Conservation (phyloP, 2,329 filamentous ascomycete genomes). For the Aspergillus melleus region DNA sequence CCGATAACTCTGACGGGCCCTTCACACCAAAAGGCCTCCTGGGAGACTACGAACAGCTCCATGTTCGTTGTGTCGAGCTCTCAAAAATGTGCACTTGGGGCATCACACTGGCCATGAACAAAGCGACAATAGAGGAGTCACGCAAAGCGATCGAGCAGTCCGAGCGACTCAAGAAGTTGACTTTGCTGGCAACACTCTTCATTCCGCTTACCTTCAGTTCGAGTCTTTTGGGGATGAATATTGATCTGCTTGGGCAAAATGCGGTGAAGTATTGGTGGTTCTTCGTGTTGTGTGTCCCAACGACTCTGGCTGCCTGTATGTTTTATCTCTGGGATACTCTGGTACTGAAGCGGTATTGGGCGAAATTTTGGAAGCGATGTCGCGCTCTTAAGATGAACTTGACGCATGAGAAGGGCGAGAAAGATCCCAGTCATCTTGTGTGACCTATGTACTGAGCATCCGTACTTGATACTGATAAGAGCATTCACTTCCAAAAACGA, state of each 20-base stretch:
- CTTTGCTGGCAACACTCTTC: conserved; percentile 5
- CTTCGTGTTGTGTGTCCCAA: conserved; percentile 6
- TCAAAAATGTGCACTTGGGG: conserved; percentile 3
- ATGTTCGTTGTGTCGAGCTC: neutral
- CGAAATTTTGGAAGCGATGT: neutral
- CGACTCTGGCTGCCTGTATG: neutral
- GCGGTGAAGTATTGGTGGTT: conserved; percentile 7
- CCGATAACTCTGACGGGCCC: neutral
- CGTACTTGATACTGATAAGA: no score
- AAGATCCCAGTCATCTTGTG: neutral
- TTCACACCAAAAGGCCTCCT: neutral
- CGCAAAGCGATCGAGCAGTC: conserved; percentile 9
- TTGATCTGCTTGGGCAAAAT: conserved; percentile 6
- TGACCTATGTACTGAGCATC: neutral
- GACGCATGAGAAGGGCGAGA: neutral
- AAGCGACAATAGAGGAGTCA: conserved; percentile 6
- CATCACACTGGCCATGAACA: conserved; percentile 7
- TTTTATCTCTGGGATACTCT: conserved; percentile 1
- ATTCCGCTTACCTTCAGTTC: conserved; percentile 7
- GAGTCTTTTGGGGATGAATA: conserved; percentile 7
- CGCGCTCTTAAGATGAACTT: neutral
- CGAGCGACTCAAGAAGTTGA: conserved; percentile 2
- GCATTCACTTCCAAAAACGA: no score
- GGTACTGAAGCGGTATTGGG: neutral
- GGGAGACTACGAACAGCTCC: conserved; percentile 4